phyloP scores from a whole-genome alignment of 192 early-diverging fungal species.

The Chytriomyces sp. region DNA sequence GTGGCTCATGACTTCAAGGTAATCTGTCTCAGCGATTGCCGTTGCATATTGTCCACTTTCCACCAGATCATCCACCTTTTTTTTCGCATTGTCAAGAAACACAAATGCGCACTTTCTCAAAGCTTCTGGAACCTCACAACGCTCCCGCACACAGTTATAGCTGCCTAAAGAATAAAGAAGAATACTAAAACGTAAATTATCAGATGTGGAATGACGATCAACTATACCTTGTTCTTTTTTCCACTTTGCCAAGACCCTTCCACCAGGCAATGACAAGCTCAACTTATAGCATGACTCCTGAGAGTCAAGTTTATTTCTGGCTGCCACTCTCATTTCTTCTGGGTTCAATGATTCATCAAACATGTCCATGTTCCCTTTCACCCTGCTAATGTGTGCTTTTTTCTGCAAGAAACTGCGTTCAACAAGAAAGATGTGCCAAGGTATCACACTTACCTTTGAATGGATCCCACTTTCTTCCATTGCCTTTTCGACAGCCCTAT shows the following conservation, averaged over 20 bases:
- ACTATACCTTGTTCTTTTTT: not conserved
- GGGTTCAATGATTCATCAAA: not conserved
- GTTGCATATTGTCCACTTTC: not conserved
- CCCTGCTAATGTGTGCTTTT: not conserved
- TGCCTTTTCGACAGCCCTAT: not conserved
- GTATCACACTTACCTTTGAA: not conserved
- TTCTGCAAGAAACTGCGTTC: not conserved
- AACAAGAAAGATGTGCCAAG: not conserved
- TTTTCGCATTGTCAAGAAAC: not conserved
- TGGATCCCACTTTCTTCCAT: not conserved
- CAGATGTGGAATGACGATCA: not conserved
- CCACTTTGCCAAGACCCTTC: not conserved
- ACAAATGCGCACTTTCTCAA: not conserved
- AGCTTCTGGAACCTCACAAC: not conserved
- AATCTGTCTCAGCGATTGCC: not conserved
- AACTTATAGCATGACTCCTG: not conserved
- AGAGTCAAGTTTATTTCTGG: not conserved
- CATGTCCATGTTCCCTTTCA: constrained; percentile 1
- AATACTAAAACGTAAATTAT: not conserved
- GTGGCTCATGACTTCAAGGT: not conserved
- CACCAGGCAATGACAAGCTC: not conserved
- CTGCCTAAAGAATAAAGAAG: not conserved
- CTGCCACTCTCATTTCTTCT: not conserved
- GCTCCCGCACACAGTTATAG: not conserved
- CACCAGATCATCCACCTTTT: not conserved